Base-by-base conservation (phyloP, 2,329 filamentous ascomycete species). In the Rutstroemia sp. region DNA sequence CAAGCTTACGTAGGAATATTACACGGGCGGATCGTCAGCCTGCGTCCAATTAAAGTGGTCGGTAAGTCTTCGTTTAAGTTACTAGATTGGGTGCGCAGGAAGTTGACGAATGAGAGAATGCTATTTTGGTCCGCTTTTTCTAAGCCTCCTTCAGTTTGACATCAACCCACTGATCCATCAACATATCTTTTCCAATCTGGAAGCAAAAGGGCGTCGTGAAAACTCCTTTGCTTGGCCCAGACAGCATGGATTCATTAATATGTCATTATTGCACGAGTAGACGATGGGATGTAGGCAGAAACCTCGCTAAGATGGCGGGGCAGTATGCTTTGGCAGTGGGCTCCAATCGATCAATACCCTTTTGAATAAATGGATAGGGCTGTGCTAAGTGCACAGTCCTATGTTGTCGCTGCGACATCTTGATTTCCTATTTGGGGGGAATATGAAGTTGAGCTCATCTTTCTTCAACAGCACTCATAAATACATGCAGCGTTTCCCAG, bases 71-170 rank as follows among this genome's bases (percentile, higher is more conserved):
- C 53, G 53, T 7, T 12, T 45, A n/a, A n/a, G 38, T 25, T 55
- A 27, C 53, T 38, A 21, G 25, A 50, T 45, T 5, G 9, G 37
- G 53, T n/a, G 46, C 37, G 44, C 4, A 55, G 27, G 47, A 55
- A 55, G 46, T 45, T 55, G 16, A 44, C 53, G 46, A 55, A 55
- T 55, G 9, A 45, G 19, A 30, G 44, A 47, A 14, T 25, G 16
- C 19, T 21, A 45, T 23, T 14, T 19, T 21, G 8, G 19, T 23
- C 9, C 16, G 9, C 25, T 16, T 25, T 47, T 23, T 16, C 10
- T 16, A 10, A 14, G 19, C 42, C 16, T 9, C 44, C 7, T 19
- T 44, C 41, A 47, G 44, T 23, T 25, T 12, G 21, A 44, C 5
- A 44, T 19, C 9, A 8, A 44, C 10, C 30, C 8, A 12, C 8